A percentile compares a stretch with the other conserved stretches of the same genome.
phyloP scores from a whole-genome alignment of 352 stramenopile genomes.

The Phytopythium mirpurense region DNA sequence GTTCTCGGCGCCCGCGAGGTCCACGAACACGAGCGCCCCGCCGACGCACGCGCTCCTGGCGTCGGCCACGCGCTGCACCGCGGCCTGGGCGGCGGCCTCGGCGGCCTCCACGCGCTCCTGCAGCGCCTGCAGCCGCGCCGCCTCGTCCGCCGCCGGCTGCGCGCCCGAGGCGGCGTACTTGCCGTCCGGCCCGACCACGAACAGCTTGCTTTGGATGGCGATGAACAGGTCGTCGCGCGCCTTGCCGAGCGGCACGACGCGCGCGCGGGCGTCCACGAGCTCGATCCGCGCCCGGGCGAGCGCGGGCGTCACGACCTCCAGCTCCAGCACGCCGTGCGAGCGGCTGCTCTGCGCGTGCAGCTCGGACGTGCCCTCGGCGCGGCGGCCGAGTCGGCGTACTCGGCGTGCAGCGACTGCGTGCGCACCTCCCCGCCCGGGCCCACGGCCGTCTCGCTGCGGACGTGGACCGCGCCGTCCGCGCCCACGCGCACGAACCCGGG shows the following conservation, averaged over 20 bases:
- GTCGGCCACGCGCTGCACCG: conserved; percentile 13
- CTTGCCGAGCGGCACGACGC: conserved; percentile 38
- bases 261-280: conserved; percentile 24
- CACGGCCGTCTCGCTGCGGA: conserved; percentile 43
- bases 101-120: conserved; percentile 14
- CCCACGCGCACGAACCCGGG: conserved; percentile 47
- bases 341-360: conserved; percentile 44
- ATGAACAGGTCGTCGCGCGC: conserved; percentile 45
- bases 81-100: conserved; percentile 13
- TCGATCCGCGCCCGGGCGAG: conserved; percentile 26
- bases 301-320: conserved; percentile 42
- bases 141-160: conserved; percentile 14
- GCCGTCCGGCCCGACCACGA: conserved; percentile 16
- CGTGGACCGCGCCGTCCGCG: conserved; percentile 33
- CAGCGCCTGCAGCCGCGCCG: conserved; percentile 15
- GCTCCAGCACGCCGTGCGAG: conserved; percentile 43
- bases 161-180: conserved; percentile 17
- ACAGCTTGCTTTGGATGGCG: conserved; percentile 37
- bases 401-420: conserved; percentile 32
- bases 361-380: conserved; percentile 42
- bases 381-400: conserved; percentile 21
- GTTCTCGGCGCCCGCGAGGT: conserved; percentile 53
- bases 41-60: conserved; percentile 14
- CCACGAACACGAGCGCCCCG: conserved; percentile 42
- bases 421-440: conserved; percentile 32